A percentile compares a stretch with the other conserved stretches of the same genome.
Conservation (phyloP, 768 basidiomycete species). For the Lentinula aciculospora region DNA sequence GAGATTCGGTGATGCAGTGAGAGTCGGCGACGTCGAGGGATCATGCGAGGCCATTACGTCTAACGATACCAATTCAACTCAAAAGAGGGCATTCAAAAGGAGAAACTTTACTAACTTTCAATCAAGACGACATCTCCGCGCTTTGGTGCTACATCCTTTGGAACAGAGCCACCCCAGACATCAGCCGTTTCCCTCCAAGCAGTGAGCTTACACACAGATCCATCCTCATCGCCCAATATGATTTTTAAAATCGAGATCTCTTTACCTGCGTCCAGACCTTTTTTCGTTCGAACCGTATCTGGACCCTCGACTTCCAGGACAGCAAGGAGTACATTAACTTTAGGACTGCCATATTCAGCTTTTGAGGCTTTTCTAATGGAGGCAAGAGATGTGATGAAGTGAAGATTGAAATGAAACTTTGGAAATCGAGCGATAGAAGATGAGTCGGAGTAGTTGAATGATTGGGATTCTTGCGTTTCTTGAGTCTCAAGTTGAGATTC, state of each 20-base stretch:
- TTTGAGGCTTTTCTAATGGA: slow-evolving; percentile 20
- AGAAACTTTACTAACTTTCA: slow-evolving; percentile 47
- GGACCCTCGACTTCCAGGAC: slow-evolving; percentile 76
- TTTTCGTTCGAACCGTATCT: slow-evolving; percentile 60
- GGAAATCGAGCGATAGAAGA: slow-evolving; percentile 75
- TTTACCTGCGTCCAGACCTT: slow-evolving; percentile 63
- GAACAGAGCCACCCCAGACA: slow-evolving; percentile 52
- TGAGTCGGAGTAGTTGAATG: slow-evolving; percentile 54
- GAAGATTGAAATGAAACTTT: slow-evolving; percentile 65
- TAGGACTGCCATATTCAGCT: slow-evolving; percentile 34
- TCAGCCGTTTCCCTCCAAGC: slow-evolving; percentile 79
- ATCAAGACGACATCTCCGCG: slow-evolving; percentile 70
- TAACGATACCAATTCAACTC: slow-evolving; percentile 17
- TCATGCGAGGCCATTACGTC: slow-evolving; percentile 51
- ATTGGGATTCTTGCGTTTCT: slow-evolving; percentile 42
- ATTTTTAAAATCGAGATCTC: slow-evolving; percentile 64
- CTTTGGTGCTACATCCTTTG: slow-evolving; percentile 39
- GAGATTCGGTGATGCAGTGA: slow-evolving; percentile 67
- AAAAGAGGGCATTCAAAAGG: not conserved
- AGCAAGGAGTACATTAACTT: slow-evolving; percentile 56
- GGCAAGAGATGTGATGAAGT: slow-evolving; percentile 49
- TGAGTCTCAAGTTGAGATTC: slow-evolving; percentile 19
- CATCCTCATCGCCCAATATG: slow-evolving; percentile 70
- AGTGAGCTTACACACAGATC: slow-evolving; percentile 62
- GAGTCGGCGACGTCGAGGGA: slow-evolving; percentile 33